These are phyloP conservation scores for Batkoa obscura DNA, from an alignment of 371 early-diverging fungal genomes.

Conservation along the genomic window DNA sequence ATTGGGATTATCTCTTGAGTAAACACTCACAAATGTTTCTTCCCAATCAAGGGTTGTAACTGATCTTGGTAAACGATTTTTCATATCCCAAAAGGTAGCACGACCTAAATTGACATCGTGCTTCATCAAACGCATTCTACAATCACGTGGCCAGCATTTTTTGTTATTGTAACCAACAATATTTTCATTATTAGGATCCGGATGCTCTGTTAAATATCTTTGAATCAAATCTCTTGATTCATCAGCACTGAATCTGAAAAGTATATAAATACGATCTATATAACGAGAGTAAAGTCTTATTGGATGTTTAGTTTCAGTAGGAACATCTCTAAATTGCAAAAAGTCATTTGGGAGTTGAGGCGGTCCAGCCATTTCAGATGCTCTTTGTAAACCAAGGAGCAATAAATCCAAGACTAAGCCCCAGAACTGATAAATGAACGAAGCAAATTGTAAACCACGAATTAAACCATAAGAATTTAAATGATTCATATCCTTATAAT, in stretches of 20 bases:
- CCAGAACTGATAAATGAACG: constrained; percentile 96
- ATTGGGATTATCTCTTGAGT: constrained; percentile 92
- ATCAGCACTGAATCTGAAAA: constrained; percentile 83
- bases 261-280: constrained; percentile 82
- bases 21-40: constrained; percentile 87
- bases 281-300: constrained; percentile 92
- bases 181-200: constrained; percentile 97
- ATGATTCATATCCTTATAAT: constrained; percentile 99
- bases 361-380: constrained; percentile 92
- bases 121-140: constrained; percentile 97
- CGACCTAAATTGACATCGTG: constrained; percentile 90
- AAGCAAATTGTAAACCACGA: constrained; percentile 94
- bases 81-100: constrained; percentile 97
- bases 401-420: constrained; percentile 90
- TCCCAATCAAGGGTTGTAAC: constrained; percentile 97
- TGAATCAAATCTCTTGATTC: constrained; percentile 91
- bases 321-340: constrained; percentile 82
- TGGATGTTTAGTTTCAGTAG: constrained; percentile 88
- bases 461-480: constrained; percentile 93
- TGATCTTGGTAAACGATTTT: constrained; percentile 90
- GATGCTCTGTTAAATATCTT: constrained; percentile 91
- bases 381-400: constrained; percentile 88
- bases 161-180: constrained; percentile 95
- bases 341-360: constrained; percentile 90
- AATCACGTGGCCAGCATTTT: constrained; percentile 95